Conservation (phyloP, 352 stramenopile genomes). For the Pythium brachiatum region DNA sequence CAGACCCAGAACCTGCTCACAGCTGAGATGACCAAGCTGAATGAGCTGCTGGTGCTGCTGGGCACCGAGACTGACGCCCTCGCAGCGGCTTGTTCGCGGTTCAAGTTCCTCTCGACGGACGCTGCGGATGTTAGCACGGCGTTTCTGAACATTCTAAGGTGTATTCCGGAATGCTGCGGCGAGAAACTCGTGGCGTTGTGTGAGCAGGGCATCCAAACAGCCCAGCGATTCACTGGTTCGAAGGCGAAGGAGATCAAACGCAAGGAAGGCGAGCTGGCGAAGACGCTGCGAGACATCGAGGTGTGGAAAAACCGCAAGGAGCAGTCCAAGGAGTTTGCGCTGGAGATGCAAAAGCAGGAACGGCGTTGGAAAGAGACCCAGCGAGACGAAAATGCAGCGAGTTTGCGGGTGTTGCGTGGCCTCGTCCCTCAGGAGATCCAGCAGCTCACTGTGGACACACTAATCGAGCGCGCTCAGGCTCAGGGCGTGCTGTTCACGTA, state of each 20-base stretch:
- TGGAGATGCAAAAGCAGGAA: slow-evolving; percentile 55
- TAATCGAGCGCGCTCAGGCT: slow-evolving; percentile 40
- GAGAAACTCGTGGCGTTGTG: slow-evolving; percentile 46
- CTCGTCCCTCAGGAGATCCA: slow-evolving; percentile 59
- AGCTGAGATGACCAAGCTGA: slow-evolving; percentile 38
- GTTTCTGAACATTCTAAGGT: slow-evolving; percentile 29
- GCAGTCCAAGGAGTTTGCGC: slow-evolving; percentile 49
- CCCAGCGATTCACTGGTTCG: slow-evolving; percentile 46
- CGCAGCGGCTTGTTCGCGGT: slow-evolving; percentile 26
- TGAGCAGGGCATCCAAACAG: slow-evolving; percentile 41
- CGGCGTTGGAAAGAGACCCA: slow-evolving; percentile 42
- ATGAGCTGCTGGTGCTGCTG: slow-evolving; percentile 50
- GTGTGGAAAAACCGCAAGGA: slow-evolving; percentile 63
- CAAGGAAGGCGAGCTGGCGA: slow-evolving; percentile 55
- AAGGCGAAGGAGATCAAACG: slow-evolving; percentile 44
- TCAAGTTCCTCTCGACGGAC: slow-evolving; percentile 35
- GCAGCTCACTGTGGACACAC: slow-evolving; percentile 47
- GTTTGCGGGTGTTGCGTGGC: slow-evolving; percentile 39
- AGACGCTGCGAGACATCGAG: slow-evolving; percentile 55
- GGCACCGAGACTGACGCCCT: slow-evolving; percentile 47
- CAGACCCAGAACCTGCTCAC: slow-evolving; percentile 48
- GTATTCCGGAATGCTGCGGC: slow-evolving; percentile 45
- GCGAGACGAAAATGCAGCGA: slow-evolving; percentile 35
- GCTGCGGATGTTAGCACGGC: slow-evolving; percentile 22
- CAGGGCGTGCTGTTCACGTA: slow-evolving; percentile 59